Conservation (phyloP, 2,329 filamentous ascomycete species). For the Fusarium penzigii region DNA sequence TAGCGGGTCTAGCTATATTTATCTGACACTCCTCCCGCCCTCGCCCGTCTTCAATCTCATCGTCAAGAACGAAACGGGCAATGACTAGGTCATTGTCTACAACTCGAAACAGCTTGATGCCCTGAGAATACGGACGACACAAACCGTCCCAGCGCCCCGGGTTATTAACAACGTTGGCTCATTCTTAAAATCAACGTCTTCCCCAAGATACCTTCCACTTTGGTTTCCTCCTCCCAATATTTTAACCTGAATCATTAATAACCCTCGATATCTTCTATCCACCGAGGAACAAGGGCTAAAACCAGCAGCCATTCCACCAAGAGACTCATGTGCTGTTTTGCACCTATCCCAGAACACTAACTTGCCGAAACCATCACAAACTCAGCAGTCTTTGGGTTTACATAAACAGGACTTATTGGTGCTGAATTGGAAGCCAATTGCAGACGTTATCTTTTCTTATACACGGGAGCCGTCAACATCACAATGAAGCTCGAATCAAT, state of each 20-base stretch:
- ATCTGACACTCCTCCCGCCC: slow-evolving; percentile 18
- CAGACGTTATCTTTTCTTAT: slow-evolving; percentile 4
- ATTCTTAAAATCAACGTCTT: slow-evolving; percentile 17
- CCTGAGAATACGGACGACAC: slow-evolving; percentile 18
- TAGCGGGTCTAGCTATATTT: slow-evolving; percentile 23
- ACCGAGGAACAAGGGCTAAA: too few species aligned
- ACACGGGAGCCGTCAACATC: slow-evolving; percentile 3
- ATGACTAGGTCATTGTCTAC: slow-evolving; percentile 17
- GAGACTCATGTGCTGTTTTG: too few species aligned
- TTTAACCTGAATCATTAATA: slow-evolving; percentile 26
- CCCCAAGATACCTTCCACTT: slow-evolving; percentile 6
- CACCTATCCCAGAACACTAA: too few species aligned
- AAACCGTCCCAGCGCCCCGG: slow-evolving; percentile 22
- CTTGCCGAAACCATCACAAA: too few species aligned
- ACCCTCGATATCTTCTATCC: slow-evolving; percentile 1
- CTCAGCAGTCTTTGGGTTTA: too few species aligned
- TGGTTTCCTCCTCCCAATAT: slow-evolving; percentile 7
- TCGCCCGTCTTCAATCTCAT: slow-evolving; percentile 11
- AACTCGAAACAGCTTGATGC: slow-evolving; percentile 10
- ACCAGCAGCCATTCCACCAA: too few species aligned
- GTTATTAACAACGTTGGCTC: slow-evolving; percentile 6
- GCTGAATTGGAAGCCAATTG: neutral
- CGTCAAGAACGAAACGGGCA: slow-evolving; percentile 19
- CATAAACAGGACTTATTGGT: neutral
- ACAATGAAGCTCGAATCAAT: slow-evolving; percentile 22